Conservation (phyloP, 208 protist genomes). For the Strigomonas galati region DNA sequence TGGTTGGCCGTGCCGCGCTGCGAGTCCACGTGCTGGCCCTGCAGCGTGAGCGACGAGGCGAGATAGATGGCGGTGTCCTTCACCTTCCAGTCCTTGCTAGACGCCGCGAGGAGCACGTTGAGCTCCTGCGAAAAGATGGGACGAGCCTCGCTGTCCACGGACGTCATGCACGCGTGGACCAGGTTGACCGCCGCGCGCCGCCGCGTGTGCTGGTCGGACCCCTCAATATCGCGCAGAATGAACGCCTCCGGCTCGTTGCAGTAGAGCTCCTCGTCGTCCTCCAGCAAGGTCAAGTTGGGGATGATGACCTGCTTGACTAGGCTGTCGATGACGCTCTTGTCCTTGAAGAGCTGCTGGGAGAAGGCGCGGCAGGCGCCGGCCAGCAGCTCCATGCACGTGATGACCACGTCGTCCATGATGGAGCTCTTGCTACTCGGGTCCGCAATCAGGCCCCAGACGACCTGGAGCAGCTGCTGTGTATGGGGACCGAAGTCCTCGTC, state of each 20-base stretch:
- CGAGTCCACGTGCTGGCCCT: constrained; percentile 57
- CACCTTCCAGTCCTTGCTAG: constrained; percentile 84
- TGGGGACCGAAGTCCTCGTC: constrained; percentile 93
- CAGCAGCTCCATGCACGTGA: constrained; percentile 89
- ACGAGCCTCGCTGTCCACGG: constrained; percentile 54
- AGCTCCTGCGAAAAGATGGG: constrained; percentile 60
- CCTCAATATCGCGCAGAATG: constrained; percentile 96
- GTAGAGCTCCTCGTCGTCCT: constrained; percentile 93
- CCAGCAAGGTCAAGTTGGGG: constrained; percentile 91
- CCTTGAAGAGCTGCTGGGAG: constrained; percentile 75
- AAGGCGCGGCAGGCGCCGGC: constrained; percentile 73
- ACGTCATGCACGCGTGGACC: constrained; percentile 80
- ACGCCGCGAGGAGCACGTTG: constrained; percentile 50
- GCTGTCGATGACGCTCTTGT: constrained; percentile 54
- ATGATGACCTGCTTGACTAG: constrained; percentile 93
- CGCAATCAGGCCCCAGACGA: constrained; percentile 86
- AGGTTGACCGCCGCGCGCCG: constrained; percentile 91
- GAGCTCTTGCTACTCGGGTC: constrained; percentile 32
- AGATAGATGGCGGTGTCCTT: constrained; percentile 97
- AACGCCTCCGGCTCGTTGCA: constrained; percentile 94
- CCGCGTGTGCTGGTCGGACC: constrained; percentile 91
- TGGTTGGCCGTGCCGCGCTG: constrained; percentile 49
- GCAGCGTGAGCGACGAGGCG: constrained; percentile 86
- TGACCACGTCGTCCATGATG: constrained; percentile 82
- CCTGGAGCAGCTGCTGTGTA: constrained; percentile 79